These are phyloP conservation scores for Akanthomyces lecanii DNA, from an alignment of 2,329 filamentous ascomycete species.

Conservation along the genomic window DNA sequence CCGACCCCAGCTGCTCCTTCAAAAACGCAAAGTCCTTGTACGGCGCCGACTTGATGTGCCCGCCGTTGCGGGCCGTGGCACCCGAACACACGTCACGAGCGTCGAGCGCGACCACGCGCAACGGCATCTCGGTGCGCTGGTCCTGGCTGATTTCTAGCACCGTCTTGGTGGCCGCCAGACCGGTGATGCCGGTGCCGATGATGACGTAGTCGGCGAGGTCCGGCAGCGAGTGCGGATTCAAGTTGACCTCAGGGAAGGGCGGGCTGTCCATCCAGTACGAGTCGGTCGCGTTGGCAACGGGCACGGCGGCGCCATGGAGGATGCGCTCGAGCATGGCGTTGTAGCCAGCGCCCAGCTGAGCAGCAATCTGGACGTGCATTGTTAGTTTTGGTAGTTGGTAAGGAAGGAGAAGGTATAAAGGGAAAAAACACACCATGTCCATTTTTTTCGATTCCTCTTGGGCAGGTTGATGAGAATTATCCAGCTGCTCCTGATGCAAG, in stretches of 20 bases:
- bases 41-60: conserved; percentile 44
- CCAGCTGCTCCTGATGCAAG: not conserved
- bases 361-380: not conserved
- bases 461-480: not conserved
- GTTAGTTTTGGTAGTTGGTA: not conserved
- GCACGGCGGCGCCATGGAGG: conserved; percentile 35
- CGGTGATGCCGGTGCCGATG: conserved; percentile 53
- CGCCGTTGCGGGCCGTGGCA: conserved; percentile 51
- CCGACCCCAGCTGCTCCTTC: conserved; percentile 25
- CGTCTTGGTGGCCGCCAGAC: conserved; percentile 29
- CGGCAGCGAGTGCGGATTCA: conserved; percentile 32
- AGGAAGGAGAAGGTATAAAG: not conserved
- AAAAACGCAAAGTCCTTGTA: conserved; percentile 38
- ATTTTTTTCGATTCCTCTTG: not conserved
- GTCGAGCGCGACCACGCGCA: conserved; percentile 44
- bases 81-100: conserved; percentile 46
- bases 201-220: conserved; percentile 44
- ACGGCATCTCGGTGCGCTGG: conserved; percentile 13
- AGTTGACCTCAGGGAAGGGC: conserved; percentile 38
- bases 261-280: conserved; percentile 45
- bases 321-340: conserved; percentile 28
- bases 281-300: conserved; percentile 36
- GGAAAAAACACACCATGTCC: not conserved
- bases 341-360: not conserved
- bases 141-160: conserved; percentile 25